Base-by-base conservation (phyloP, 2,329 filamentous ascomycete species). In the Penicillium nordicum region DNA sequence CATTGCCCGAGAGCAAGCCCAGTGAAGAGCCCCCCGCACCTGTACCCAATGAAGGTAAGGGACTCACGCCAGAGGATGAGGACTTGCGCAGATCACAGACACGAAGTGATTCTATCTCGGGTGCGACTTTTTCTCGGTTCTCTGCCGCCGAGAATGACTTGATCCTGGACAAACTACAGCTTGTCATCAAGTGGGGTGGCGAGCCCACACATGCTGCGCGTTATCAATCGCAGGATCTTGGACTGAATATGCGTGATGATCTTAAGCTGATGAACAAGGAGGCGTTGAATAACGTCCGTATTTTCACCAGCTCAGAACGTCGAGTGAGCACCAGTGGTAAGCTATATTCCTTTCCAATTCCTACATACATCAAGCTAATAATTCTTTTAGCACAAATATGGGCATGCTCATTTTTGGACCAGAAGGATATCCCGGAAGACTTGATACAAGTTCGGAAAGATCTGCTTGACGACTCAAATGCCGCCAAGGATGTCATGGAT, bases 151-250 rank as follows among this genome's bases (percentile, higher is more conserved):
- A 97, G 70, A 92, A 97, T 71, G 92, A 92, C 67, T 82, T 97
- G 47, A 88, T 96, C 1, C 82, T 99, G 2, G 95, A 99, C 72
- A 99, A 99, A 74, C 79, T 99, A 34, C 94, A 99, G 72, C 83
- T 99, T 38, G 95, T 99, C 65, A 94, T 99, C 74, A 99, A 99
- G 71, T 99, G 94, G 95, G 94, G 94, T 63, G 94, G 94, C 40
- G 94, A 99, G 72, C 94, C 95, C 12, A 99, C 94, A 0, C 95
- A 99, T 74, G 96, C 94, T 29, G 95, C 94, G 32, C 85, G 94
- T 49, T 97, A 99, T 71, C 94, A 99, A 74, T 87, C 94, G 1
- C 92, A 96, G 66, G 95, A 99, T 69, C 84, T 99, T 10, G 94
- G 93, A 18, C 86, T 95, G 65, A 97, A 92, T 69, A 96, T 97